Base-by-base conservation (phyloP, 2,329 filamentous ascomycete species). In the Leptographium galeiforme region DNA sequence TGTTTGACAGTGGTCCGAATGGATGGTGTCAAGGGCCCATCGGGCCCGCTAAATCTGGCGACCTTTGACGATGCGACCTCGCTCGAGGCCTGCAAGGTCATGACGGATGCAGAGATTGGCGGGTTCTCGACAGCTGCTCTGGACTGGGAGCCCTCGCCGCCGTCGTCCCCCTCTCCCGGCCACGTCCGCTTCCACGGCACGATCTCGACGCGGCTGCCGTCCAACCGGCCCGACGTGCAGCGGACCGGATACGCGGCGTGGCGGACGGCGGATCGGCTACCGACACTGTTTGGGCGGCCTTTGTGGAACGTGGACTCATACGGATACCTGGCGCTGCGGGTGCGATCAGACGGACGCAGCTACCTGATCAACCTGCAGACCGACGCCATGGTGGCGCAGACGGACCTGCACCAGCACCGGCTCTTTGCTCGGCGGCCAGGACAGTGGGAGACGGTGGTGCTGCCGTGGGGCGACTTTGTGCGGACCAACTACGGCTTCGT, bases 281-380 rank as follows among this genome's bases (percentile, higher is more conserved):
- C 81, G 10, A 94, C 88, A 19, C 67, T 95, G n/a, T 95, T 97
- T 63, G 93, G 93, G 43, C 84, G 83, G 53, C 75, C 86, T 38
- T 72, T 89, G 25, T 96, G 89, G 88, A 85, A 97, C 64, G 84
- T 96, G 51, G 90, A 95, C 63, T 83, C 87, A 3, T 97, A 95
- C 69, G 72, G 78, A 13, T 96, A 89, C 68, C 82, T 98, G 11
- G 91, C 89, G 0, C 69, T 98, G 63, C 84, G 90, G 14, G 77
- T 98, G 61, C 93, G 89, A 67, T 91, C 87, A 4, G 93, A 97
- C 64, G 90, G 89, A 16, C 77, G 93, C 55, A 85, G 87, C 62
- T 98, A 97, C 72, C 88, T 95, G 55, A 81, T 98, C 63, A 98
- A 98, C 68, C 73, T 98, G 16, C 93, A 97, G 72, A 95, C 90